Evolutionary conservation across 2,329 filamentous ascomycete species (phyloP).

Genomic region (Dichotomopilus funicola): DNA sequence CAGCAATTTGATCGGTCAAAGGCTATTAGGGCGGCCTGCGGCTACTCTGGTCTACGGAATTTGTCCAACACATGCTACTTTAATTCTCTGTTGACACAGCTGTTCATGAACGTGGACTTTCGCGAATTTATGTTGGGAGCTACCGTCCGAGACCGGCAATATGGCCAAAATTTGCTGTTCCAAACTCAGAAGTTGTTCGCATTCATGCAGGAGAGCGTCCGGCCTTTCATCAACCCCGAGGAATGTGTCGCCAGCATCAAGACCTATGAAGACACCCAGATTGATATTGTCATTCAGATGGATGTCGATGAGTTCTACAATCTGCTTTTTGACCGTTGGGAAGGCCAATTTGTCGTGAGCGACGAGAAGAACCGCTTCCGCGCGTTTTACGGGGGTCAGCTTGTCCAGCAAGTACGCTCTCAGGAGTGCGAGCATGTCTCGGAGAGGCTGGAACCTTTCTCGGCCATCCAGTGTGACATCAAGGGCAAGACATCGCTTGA

Average conservation of each 20-base stretch:
- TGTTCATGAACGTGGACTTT: constrained; percentile 93
- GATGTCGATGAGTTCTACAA: constrained; percentile 98
- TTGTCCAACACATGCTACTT: constrained; percentile 95
- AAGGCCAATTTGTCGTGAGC: constrained; percentile 64
- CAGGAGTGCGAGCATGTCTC: constrained; percentile 93
- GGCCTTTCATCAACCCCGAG: constrained; percentile 65
- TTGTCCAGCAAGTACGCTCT: constrained; percentile 92
- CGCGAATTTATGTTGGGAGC: constrained; percentile 72
- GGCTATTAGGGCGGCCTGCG: constrained; percentile 66
- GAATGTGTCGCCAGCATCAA: constrained; percentile 68
- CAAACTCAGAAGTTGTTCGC: constrained; percentile 79
- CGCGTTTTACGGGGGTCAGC: constrained; percentile 82
- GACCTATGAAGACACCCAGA: constrained; percentile 73
- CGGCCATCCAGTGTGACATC: constrained; percentile 92
- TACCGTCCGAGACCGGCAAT: constrained; percentile 47
- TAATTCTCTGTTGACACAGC: constrained; percentile 87
- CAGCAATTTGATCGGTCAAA: constrained; percentile 58
- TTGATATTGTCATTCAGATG: constrained; percentile 90
- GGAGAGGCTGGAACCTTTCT: constrained; percentile 82
- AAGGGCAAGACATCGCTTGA: constrained; percentile 79
- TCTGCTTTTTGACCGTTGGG: constrained; percentile 84
- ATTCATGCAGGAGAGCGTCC: constrained; percentile 75
- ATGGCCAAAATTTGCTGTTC: constrained; percentile 61
- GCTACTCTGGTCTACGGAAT: constrained; percentile 86
- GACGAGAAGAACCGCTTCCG: constrained; percentile 68